phyloP scores from a whole-genome alignment of 176 grass and related monocot species.

The Rhynchospora pubera region DNA sequence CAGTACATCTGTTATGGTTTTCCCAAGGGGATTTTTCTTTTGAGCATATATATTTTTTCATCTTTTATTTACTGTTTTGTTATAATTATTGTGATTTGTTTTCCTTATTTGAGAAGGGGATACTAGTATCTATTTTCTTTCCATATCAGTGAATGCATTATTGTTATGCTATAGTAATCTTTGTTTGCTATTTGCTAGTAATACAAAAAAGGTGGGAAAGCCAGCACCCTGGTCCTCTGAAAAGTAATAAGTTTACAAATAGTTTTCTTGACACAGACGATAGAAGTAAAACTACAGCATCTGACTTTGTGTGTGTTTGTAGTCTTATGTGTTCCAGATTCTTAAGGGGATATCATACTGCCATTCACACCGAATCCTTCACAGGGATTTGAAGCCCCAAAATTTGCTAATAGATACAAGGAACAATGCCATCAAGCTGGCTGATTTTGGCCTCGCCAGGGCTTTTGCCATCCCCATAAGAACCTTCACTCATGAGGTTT shows the following conservation, averaged over 20 bases:
- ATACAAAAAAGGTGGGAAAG: neutral
- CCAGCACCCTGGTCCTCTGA: neutral
- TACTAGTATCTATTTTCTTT: neutral
- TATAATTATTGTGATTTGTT: neutral
- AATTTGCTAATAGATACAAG: constrained; percentile 81
- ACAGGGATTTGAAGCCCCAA: constrained; percentile 90
- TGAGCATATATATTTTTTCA: neutral
- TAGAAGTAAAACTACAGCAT: neutral
- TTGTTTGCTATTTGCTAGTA: neutral
- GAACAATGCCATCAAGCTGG: constrained; percentile 77
- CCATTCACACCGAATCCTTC: constrained; percentile 86
- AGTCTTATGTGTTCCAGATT: constrained; percentile 87
- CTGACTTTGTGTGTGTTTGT: neutral
- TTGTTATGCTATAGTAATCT: neutral
- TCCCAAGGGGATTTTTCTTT: neutral
- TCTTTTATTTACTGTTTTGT: neutral
- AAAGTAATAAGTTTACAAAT: neutral
- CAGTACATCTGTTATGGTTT: neutral
- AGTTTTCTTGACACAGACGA: neutral
- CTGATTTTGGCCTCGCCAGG: constrained; percentile 92
- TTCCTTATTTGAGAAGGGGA: neutral
- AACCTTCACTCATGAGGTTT: constrained; percentile 77
- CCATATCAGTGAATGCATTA: neutral
- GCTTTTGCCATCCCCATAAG: constrained; percentile 74
- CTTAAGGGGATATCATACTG: constrained; percentile 79